Evolutionary conservation across 176 grass and related monocot species (phyloP).

Genomic region (Coix lacrymajobi): DNA sequence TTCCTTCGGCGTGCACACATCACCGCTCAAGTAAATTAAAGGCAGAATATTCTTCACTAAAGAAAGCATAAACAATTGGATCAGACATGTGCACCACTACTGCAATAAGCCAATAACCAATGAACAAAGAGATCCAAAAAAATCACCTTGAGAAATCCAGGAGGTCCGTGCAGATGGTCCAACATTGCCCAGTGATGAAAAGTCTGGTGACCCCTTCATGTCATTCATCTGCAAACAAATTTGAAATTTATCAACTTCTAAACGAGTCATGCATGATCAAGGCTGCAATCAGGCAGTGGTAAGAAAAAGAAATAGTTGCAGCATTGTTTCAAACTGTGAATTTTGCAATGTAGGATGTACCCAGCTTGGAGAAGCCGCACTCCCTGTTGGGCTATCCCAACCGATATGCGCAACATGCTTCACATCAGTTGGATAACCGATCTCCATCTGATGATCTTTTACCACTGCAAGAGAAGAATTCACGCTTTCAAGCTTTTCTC

Average conservation of each 20-base stretch:
- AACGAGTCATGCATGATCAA: background rate
- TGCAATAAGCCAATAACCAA: background rate
- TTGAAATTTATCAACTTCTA: background rate
- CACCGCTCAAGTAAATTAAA: background rate
- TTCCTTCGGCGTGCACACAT: conserved; percentile 9
- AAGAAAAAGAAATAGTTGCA: background rate
- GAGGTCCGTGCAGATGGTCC: conserved; percentile 46
- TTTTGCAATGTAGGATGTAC: conserved; percentile 39
- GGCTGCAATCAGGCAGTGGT: background rate
- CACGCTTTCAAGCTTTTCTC: background rate
- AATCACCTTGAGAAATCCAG: conserved; percentile 76
- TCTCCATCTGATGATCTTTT: conserved; percentile 70
- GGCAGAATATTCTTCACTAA: conserved; percentile 1
- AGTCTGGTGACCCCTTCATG: conserved; percentile 40
- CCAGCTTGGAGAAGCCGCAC: conserved; percentile 53
- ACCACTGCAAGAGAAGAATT: conserved; percentile 65
- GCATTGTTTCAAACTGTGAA: background rate
- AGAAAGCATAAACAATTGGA: conserved; percentile 11
- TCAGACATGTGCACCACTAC: conserved; percentile 7
- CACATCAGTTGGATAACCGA: conserved; percentile 58
- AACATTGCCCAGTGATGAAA: conserved; percentile 27
- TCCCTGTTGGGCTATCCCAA: conserved; percentile 60
- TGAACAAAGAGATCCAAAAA: conserved; percentile 1
- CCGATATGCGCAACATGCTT: conserved; percentile 79
- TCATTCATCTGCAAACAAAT: conserved; percentile 46